Evolutionary conservation across 768 basidiomycete genomes (phyloP), one percentile per base, ranked within the genome.

Genomic region (Mycena vulgaris): DNA sequence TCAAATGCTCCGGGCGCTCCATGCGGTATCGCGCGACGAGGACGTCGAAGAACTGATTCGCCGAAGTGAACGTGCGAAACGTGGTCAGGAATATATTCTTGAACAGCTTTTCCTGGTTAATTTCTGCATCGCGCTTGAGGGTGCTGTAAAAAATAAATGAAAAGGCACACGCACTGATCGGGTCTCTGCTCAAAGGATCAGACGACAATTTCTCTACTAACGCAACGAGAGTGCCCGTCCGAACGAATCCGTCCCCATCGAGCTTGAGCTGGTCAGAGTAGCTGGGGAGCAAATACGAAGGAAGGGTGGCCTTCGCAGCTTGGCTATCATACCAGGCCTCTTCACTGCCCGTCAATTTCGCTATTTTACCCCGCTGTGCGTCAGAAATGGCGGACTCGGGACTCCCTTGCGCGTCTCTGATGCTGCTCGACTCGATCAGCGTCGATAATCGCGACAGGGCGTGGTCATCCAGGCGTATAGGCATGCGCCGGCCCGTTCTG

Each of bases 81-180:
- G 95, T 96, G 80, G 89, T 90, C 51, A 97, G 84, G 82, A 97
- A 97, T n/a, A 89, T 85, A 35, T 86, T 83, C 30, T 86, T 83
- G 77, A 86, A 92, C 14, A 77, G 64, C 7, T 55, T 84, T 78
- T 72, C 79, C 75, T 33, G 79, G 65, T 59, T 72, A 58, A 71
- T 62, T 69, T 78, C 78, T 78, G 63, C 39, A 74, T 55, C 13
- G 23, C 52, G n/a, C n/a, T 30, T 65, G 52, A 59, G 59, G 66
- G n/a, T n/a, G 13, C 17, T 23, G 21, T 23, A 55, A 45, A 47
- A 2, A 17, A 27, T 47, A 23, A 52, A 51, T 56, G 23, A 33
- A 27, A 61, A 47, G 40, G 56, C 65, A 74, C 45, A 86, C 92
- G 80, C 81, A 89, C 93, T 87, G 21, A 86, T 83, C 8, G 86